These are phyloP conservation scores for Ascocoryne sarcoides DNA, from an alignment of 2,329 filamentous ascomycete species.

Conservation along the genomic window DNA sequence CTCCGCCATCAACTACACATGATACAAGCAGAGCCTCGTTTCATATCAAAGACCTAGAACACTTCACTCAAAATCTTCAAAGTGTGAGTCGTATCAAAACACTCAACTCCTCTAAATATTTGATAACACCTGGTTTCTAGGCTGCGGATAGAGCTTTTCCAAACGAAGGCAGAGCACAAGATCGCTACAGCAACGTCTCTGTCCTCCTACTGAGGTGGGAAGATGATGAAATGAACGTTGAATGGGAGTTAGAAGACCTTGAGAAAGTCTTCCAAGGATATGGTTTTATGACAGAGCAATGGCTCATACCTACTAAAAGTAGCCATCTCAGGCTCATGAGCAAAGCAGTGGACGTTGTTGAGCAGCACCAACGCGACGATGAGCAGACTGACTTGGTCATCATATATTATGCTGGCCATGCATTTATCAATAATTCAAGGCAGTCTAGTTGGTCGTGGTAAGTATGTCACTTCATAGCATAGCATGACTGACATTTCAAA, in stretches of 20 bases:
- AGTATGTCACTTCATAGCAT: background rate
- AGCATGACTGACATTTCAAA: constrained; percentile 1
- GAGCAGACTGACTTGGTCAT: constrained; percentile 15
- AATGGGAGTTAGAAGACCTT: constrained; percentile 15
- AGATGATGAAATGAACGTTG: constrained; percentile 14
- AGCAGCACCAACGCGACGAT: constrained; percentile 11
- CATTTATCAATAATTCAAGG: constrained; percentile 14
- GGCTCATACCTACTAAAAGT: constrained; percentile 18
- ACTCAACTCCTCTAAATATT: background rate
- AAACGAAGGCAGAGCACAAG: constrained; percentile 10
- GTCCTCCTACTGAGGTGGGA: constrained; percentile 19
- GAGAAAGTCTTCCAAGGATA: constrained; percentile 16
- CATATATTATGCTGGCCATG: constrained; percentile 21
- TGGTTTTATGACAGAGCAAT: constrained; percentile 18
- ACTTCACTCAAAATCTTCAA: constrained; percentile 7
- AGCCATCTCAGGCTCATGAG: constrained; percentile 20
- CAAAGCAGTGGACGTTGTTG: constrained; percentile 15
- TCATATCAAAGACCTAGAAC: constrained; percentile 7
- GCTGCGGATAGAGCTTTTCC: constrained; percentile 19
- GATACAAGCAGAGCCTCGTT: constrained; percentile 7
- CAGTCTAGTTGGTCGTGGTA: constrained; percentile 17
- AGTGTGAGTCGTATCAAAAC: constrained; percentile 1
- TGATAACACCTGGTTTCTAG: constrained; percentile 4
- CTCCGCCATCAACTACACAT: constrained; percentile 3
- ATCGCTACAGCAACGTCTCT: constrained; percentile 17